Conservation (phyloP, 2,329 filamentous ascomycete genomes). For the Pochonia chlamydosporia region DNA sequence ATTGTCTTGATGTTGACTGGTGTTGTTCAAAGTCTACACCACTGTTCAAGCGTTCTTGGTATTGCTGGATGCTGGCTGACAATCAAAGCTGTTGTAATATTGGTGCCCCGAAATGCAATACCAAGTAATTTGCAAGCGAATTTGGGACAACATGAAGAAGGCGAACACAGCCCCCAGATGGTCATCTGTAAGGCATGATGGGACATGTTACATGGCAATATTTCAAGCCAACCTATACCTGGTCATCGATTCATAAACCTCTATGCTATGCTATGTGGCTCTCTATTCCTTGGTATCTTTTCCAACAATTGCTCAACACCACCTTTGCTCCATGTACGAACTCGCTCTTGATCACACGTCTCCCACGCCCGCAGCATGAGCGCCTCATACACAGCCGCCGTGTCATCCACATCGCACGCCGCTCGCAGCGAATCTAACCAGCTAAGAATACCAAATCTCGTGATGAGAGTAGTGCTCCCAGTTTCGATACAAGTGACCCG, state of each 20-base stretch:
- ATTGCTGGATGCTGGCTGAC: too few relatives aligned
- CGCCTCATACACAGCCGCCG: slow-evolving; percentile 43
- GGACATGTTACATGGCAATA: too few relatives aligned
- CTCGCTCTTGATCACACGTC: slow-evolving; percentile 60
- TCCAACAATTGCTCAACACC: slow-evolving; percentile 27
- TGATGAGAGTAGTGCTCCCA: slow-evolving; percentile 75
- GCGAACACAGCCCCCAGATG: too few relatives aligned
- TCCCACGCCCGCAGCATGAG: slow-evolving; percentile 56
- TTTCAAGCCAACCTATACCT: too few relatives aligned
- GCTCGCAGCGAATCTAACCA: slow-evolving; percentile 65
- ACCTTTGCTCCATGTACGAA: slow-evolving; percentile 60
- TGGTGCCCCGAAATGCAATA: too few relatives aligned
- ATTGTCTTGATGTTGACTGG: too few relatives aligned
- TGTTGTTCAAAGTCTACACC: too few relatives aligned
- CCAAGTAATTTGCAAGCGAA: too few relatives aligned
- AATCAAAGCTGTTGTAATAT: too few relatives aligned
- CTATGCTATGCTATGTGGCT: not conserved
- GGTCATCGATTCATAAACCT: not conserved
- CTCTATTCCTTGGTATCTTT: not conserved
- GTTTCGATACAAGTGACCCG: slow-evolving; percentile 61
- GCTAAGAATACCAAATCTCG: slow-evolving; percentile 65
- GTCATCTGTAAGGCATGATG: too few relatives aligned
- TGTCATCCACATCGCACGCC: slow-evolving; percentile 33
- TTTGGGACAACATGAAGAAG: too few relatives aligned
- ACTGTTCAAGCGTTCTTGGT: too few relatives aligned